Conservation (phyloP, 2,329 filamentous ascomycete genomes). For the Alternaria triticina region DNA sequence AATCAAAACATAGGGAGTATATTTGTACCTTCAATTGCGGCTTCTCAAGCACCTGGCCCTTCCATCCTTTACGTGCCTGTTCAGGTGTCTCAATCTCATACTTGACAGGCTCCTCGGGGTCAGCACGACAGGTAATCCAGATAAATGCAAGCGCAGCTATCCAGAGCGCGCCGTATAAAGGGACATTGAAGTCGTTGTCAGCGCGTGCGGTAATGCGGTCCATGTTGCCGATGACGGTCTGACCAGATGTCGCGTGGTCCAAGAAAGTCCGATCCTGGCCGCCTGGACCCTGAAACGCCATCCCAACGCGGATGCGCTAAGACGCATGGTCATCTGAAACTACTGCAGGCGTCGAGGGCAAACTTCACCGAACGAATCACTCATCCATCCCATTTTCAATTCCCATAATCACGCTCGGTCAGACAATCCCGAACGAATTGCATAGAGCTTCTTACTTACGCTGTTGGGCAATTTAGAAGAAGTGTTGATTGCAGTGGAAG, state of each 20-base stretch:
- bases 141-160: conserved; percentile 29
- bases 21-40: conserved; percentile 64
- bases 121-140: conserved; percentile 34
- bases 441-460: background rate
- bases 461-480: conserved; percentile 4
- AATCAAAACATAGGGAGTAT: background rate
- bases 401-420: background rate
- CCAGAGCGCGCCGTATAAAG: conserved; percentile 29
- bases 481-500: conserved; percentile 17
- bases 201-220: conserved; percentile 31
- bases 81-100: conserved; percentile 70
- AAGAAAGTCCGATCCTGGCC: conserved; percentile 1
- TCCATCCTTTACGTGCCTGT: conserved; percentile 60
- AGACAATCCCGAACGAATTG: conserved; percentile 7
- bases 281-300: conserved; percentile 9
- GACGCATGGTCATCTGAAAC: conserved; percentile 26
- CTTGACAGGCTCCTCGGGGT: conserved; percentile 55
- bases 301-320: conserved; percentile 4
- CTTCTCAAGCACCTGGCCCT: conserved; percentile 63
- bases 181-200: conserved; percentile 29
- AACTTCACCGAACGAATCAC: conserved; percentile 10
- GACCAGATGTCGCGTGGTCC: conserved; percentile 9
- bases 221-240: conserved; percentile 23
- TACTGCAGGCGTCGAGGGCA: background rate
- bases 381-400: background rate